phyloP scores from a whole-genome alignment of 73 alveolate species.

The Paramecium pentaurelia region DNA sequence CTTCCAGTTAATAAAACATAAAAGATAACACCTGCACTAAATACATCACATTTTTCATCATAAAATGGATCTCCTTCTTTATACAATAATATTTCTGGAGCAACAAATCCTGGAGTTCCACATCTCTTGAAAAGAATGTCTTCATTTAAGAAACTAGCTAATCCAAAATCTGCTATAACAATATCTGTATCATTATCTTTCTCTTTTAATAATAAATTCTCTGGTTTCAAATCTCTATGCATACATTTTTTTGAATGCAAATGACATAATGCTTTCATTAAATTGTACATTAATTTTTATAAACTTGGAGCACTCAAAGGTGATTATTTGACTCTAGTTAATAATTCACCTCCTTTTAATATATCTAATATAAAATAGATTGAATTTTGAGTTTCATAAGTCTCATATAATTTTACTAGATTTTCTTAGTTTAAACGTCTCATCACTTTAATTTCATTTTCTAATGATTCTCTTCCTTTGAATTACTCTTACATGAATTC shows the following conservation, averaged over 20 bases:
- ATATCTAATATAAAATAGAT: slow-evolving; percentile 58
- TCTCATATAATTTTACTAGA: slow-evolving; percentile 45
- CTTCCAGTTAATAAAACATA: slow-evolving; percentile 47
- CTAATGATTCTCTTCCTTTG: slow-evolving; percentile 60
- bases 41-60: slow-evolving; percentile 62
- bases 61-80: slow-evolving; percentile 65
- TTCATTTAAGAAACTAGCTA: slow-evolving; percentile 53
- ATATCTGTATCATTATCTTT: slow-evolving; percentile 54
- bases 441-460: slow-evolving; percentile 59
- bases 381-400: slow-evolving; percentile 54
- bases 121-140: slow-evolving; percentile 58
- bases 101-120: slow-evolving; percentile 66
- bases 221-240: slow-evolving; percentile 63
- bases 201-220: slow-evolving; percentile 42
- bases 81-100: slow-evolving; percentile 55
- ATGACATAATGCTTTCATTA: slow-evolving; percentile 46
- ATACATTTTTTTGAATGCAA: slow-evolving; percentile 49
- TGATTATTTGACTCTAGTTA: slow-evolving; percentile 10
- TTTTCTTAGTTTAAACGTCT: slow-evolving; percentile 53
- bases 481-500: slow-evolving; percentile 56
- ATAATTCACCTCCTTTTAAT: slow-evolving; percentile 56
- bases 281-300: slow-evolving; percentile 43
- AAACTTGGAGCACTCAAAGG: not conserved
- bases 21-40: slow-evolving; percentile 59
- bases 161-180: slow-evolving; percentile 61